A percentile compares a stretch with the other conserved stretches of the same genome.
These are phyloP conservation scores for Cystofilobasidium ferigula DNA, from an alignment of 768 basidiomycete genomes.

Conservation along the genomic window DNA sequence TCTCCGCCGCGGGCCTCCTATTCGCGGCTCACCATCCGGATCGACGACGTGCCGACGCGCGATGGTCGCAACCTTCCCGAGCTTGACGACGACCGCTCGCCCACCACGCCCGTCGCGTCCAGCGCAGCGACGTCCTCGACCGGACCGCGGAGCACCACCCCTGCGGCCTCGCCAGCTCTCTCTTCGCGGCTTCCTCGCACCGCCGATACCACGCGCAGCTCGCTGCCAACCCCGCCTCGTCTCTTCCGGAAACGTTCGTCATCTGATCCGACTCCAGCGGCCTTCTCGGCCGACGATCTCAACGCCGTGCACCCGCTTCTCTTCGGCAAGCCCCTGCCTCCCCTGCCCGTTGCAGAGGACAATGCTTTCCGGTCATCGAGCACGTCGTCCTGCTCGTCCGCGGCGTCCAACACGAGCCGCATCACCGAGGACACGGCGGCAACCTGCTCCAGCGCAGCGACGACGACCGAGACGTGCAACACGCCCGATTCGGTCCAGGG, in stretches of 20 bases:
- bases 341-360: neutral
- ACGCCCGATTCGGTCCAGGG: neutral
- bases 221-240: neutral
- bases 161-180: neutral
- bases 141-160: neutral
- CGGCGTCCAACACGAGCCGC: neutral
- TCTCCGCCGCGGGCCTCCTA: neutral
- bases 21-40: neutral
- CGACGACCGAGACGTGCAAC: conserved; percentile 1
- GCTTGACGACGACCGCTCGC: neutral
- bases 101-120: neutral
- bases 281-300: neutral
- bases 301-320: neutral
- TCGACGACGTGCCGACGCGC: neutral
- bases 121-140: neutral
- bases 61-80: neutral
- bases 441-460: neutral
- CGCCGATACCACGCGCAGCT: neutral
- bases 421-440: neutral
- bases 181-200: neutral
- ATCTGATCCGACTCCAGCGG: neutral
- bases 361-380: neutral
- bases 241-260: neutral
- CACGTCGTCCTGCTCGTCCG: neutral
- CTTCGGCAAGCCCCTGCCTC: neutral